phyloP scores from a whole-genome alignment of 2,329 filamentous ascomycete genomes.

The Blastomyces parvus region DNA sequence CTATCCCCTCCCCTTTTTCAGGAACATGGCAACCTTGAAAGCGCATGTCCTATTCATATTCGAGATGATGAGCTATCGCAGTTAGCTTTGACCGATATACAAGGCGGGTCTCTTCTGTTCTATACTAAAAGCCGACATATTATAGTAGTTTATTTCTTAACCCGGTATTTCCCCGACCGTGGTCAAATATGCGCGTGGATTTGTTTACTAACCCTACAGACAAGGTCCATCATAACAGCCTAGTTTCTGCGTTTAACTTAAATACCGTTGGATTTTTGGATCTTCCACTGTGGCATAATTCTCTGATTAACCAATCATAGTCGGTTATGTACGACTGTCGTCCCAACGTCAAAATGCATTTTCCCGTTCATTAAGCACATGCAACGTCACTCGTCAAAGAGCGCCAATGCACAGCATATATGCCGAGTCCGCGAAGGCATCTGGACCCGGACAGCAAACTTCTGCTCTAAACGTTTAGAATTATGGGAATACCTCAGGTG shows the following conservation, averaged over 20 bases:
- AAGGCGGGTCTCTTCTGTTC: not conserved
- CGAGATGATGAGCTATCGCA: no score
- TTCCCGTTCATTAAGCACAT: not conserved
- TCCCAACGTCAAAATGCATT: not conserved
- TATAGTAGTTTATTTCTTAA: not conserved
- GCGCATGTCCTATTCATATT: no score
- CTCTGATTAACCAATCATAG: not conserved
- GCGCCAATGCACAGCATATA: not conserved
- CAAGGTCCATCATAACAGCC: not conserved
- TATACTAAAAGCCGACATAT: not conserved
- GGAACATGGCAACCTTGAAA: not conserved
- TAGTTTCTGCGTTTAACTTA: not conserved
- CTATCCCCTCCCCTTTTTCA: no score
- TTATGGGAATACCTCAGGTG: not conserved
- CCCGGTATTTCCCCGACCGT: not conserved
- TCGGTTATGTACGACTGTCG: not conserved
- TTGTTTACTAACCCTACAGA: no score
- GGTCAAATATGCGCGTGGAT: not conserved
- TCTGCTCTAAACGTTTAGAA: not conserved
- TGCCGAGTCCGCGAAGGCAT: not conserved
- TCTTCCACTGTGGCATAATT: not conserved
- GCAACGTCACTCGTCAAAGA: not conserved
- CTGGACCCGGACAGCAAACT: not conserved
- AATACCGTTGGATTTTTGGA: not conserved
- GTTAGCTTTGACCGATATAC: not conserved